A percentile compares a stretch with the other conserved stretches of the same genome.
Evolutionary conservation across 306 rosid genomes (phyloP).

Genomic region (Hippophae gyantsensis): DNA sequence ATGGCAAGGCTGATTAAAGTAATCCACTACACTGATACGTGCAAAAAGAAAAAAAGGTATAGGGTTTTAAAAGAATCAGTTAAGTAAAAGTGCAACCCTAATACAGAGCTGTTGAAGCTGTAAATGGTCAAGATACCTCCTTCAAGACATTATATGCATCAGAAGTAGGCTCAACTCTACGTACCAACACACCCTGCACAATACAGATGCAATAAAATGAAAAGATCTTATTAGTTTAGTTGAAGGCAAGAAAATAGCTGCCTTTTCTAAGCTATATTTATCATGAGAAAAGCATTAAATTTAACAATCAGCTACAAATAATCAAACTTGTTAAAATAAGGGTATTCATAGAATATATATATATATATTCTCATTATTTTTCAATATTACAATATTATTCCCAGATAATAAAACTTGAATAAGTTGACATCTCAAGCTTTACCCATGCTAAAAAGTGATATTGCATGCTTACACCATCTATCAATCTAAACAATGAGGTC

Average conservation of each 20-base stretch:
- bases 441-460: too few species aligned
- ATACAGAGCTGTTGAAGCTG: conserved; percentile 15
- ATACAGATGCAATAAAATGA: conserved; percentile 15
- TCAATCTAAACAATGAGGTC: too few species aligned
- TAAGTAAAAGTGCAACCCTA: conserved; percentile 5
- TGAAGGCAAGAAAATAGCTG: not conserved
- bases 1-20: too few species aligned
- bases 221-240: not conserved
- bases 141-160: conserved; percentile 77
- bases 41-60: too few species aligned
- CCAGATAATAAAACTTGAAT: too few species aligned
- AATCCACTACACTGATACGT: too few species aligned
- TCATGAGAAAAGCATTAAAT: not conserved
- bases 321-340: not conserved
- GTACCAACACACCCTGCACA: conserved; percentile 84
- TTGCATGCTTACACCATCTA: too few species aligned
- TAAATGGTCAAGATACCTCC: conserved; percentile 47
- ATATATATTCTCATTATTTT: not conserved
- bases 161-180: conserved; percentile 87
- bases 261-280: not conserved
- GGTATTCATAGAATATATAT: too few species aligned
- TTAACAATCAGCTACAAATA: too few species aligned
- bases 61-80: too few species aligned
- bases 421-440: too few species aligned
- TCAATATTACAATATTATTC: too few species aligned